phyloP scores from a whole-genome alignment of 768 basidiomycete species.

The Boletus huronensis region DNA sequence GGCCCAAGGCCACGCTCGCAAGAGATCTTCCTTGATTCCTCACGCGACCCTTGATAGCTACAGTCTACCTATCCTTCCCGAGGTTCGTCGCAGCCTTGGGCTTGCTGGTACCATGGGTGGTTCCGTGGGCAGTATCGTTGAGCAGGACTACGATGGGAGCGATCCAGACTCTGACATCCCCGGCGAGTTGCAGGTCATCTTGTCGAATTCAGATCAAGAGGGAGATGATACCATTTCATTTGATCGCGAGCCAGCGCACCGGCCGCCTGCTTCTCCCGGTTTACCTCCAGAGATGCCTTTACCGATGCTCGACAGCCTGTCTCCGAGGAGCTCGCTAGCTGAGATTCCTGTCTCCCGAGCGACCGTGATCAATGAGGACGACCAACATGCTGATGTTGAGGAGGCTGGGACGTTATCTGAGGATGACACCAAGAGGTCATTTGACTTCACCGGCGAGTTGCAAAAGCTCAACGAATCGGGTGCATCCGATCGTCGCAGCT shows the following conservation, averaged over 20 bases:
- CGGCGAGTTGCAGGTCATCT: slow-evolving; percentile 64
- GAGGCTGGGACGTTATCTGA: slow-evolving; percentile 45
- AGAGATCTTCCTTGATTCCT: slow-evolving; percentile 25
- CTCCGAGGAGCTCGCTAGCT: slow-evolving; percentile 13
- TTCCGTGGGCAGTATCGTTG: slow-evolving; percentile 46
- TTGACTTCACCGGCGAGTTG: slow-evolving; percentile 82
- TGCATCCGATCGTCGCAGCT: slow-evolving; percentile 65
- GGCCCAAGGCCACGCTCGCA: slow-evolving; percentile 20
- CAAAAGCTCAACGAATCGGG: slow-evolving; percentile 67
- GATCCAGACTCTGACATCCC: slow-evolving; percentile 82
- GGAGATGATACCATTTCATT: slow-evolving; percentile 42
- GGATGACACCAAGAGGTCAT: slow-evolving; percentile 72
- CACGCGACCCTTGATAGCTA: slow-evolving; percentile 13
- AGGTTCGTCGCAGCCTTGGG: slow-evolving; percentile 55
- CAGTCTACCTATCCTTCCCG: slow-evolving; percentile 43
- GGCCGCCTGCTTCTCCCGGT: slow-evolving; percentile 35
- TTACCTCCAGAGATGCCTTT: slow-evolving; percentile 42
- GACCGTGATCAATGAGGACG: slow-evolving; percentile 44
- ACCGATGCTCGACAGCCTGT: slow-evolving; percentile 23
- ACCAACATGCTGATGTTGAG: slow-evolving; percentile 38
- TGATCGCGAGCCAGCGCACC: slow-evolving; percentile 1
- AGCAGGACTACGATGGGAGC: slow-evolving; percentile 46
- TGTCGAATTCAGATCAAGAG: slow-evolving; percentile 42
- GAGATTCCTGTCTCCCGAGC: slow-evolving; percentile 42
- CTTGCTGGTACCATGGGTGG: slow-evolving; percentile 68